phyloP scores from a whole-genome alignment of 805 yeast species.

The Saturnispora quitensis region DNA sequence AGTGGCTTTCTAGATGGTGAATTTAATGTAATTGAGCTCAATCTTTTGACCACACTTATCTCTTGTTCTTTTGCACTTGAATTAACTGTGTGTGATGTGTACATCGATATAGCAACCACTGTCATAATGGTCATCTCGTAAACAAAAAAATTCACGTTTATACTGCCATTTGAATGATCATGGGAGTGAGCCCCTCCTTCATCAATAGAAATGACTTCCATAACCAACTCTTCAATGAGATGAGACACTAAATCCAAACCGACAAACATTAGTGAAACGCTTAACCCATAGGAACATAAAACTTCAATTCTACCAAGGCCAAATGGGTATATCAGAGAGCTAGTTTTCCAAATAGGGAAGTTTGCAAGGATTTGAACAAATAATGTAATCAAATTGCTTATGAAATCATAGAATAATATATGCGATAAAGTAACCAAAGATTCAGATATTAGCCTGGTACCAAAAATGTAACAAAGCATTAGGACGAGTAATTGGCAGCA shows the following conservation, averaged over 20 bases:
- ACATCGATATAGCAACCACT: conserved; percentile 25
- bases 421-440: conserved; percentile 76
- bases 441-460: conserved; percentile 47
- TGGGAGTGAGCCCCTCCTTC: conserved; percentile 13
- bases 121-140: conserved; percentile 25
- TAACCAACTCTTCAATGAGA: conserved; percentile 65
- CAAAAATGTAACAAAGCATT: conserved; percentile 46
- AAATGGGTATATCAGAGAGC: conserved; percentile 80
- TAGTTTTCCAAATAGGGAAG: conserved; percentile 82
- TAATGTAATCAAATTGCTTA: conserved; percentile 63
- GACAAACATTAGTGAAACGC: conserved; percentile 79
- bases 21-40: conserved; percentile 22
- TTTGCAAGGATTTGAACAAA: conserved; percentile 77
- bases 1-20: conserved; percentile 15
- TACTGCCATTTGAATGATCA: conserved; percentile 19
- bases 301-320: conserved; percentile 91
- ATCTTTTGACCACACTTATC: conserved; percentile 14
- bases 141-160: conserved; percentile 17
- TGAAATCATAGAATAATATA: conserved; percentile 75
- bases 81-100: conserved; percentile 24
- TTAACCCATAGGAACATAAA: conserved; percentile 75
- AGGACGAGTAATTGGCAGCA: conserved; percentile 47
- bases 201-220: conserved; percentile 26
- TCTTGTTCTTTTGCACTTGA: not conserved
- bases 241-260: conserved; percentile 87